phyloP scores from a whole-genome alignment of 78 protist genomes.

The Parvularia atlantis region DNA sequence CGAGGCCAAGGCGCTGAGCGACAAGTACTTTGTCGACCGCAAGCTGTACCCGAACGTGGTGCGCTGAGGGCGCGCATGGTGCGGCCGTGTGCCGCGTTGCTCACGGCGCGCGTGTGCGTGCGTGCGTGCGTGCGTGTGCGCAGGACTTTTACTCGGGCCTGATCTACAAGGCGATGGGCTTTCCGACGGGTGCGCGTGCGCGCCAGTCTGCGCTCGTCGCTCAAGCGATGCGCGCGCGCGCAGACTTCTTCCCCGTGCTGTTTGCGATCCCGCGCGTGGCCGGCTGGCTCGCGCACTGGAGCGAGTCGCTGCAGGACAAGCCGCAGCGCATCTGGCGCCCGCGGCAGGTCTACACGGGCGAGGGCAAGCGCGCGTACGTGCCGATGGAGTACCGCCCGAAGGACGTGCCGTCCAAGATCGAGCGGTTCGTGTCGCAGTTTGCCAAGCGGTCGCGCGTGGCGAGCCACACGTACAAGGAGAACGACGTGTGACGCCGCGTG shows the following conservation, averaged over 20 bases:
- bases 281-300: slow-evolving; percentile 53
- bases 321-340: slow-evolving; percentile 17
- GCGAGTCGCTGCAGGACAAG: slow-evolving; percentile 15
- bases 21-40: slow-evolving; percentile 52
- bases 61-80: not conserved
- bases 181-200: slow-evolving; percentile 12
- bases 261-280: slow-evolving; percentile 45
- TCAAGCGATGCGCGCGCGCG: too few species aligned
- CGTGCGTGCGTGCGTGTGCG: not conserved
- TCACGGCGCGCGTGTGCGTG: not conserved
- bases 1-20: slow-evolving; percentile 45
- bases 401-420: too few species aligned
- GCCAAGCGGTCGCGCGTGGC: too few species aligned
- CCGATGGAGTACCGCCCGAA: too few species aligned
- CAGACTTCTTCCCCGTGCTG: slow-evolving; percentile 37
- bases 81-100: not conserved
- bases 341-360: slow-evolving; percentile 7
- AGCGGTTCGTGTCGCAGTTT: too few species aligned
- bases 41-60: slow-evolving; percentile 75
- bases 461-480: too few species aligned
- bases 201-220: too few species aligned
- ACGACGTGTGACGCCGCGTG: too few species aligned
- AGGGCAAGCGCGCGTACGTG: too few species aligned
- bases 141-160: slow-evolving; percentile 37
- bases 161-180: slow-evolving; percentile 23